These are phyloP conservation scores for Neoascochyta sp. DNA, from an alignment of 2,329 filamentous ascomycete genomes.

Conservation along the genomic window DNA sequence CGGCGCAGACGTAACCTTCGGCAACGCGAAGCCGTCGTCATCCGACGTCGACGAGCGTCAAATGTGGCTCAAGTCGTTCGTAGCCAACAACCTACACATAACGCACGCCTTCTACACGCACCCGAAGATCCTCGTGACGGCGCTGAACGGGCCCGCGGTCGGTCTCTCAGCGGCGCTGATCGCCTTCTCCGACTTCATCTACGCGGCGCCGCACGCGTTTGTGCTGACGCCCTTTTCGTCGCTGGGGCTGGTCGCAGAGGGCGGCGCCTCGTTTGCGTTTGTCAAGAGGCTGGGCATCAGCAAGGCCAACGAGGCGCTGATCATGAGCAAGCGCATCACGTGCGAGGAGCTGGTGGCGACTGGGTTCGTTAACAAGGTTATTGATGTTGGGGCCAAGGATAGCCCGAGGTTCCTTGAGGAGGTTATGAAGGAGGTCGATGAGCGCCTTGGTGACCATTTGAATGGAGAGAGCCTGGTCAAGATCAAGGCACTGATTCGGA, in stretches of 20 bases:
- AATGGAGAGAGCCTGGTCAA: slow-evolving; percentile 72
- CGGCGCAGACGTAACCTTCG: slow-evolving; percentile 72
- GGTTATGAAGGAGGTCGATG: slow-evolving; percentile 77
- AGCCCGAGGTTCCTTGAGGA: slow-evolving; percentile 62
- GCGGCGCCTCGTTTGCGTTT: slow-evolving; percentile 73
- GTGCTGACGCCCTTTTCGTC: slow-evolving; percentile 89
- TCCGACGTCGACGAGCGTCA: slow-evolving; percentile 42
- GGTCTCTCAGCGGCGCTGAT: slow-evolving; percentile 82
- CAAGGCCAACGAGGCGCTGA: slow-evolving; percentile 86
- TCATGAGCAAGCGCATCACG: slow-evolving; percentile 78
- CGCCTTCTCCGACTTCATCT: slow-evolving; percentile 87
- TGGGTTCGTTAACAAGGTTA: slow-evolving; percentile 84
- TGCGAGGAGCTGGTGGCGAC: slow-evolving; percentile 68
- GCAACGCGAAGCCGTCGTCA: slow-evolving; percentile 37
- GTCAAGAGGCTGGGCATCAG: slow-evolving; percentile 74
- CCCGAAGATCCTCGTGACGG: slow-evolving; percentile 87
- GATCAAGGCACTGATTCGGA: slow-evolving; percentile 80
- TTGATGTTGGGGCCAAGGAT: slow-evolving; percentile 59
- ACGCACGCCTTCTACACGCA: slow-evolving; percentile 89
- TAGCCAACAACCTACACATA: slow-evolving; percentile 81
- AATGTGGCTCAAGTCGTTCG: slow-evolving; percentile 69
- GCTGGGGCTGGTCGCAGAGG: slow-evolving; percentile 85
- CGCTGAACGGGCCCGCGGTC: slow-evolving; percentile 86
- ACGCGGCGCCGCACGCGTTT: slow-evolving; percentile 74
- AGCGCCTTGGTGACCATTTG: slow-evolving; percentile 74